Evolutionary conservation across 768 basidiomycete species (phyloP).

Genomic region (Leccinum subgranulosum): DNA sequence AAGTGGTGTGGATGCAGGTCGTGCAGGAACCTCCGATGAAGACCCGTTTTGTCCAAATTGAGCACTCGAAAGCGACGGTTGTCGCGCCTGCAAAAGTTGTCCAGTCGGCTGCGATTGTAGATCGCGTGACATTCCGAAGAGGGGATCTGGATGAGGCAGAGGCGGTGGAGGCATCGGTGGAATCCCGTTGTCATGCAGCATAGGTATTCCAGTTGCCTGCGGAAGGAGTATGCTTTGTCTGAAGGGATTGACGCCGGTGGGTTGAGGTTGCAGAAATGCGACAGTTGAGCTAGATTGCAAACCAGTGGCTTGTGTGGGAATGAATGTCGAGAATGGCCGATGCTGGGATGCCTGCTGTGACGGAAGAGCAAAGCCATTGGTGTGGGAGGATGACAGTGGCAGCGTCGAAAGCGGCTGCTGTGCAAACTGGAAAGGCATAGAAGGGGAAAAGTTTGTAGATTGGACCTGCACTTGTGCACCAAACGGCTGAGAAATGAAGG

Average conservation of each 20-base stretch:
- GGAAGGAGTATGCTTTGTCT: conserved; percentile 72
- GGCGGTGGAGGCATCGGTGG: conserved; percentile 8
- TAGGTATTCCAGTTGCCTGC: conserved; percentile 56
- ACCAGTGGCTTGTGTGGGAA: conserved; percentile 55
- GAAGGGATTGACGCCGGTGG: conserved; percentile 77
- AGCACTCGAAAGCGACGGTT: conserved; percentile 2
- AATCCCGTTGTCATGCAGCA: conserved; percentile 35
- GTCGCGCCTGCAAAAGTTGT: conserved; percentile 10
- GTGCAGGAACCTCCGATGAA: conserved; percentile 39
- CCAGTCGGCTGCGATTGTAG: conserved; percentile 14
- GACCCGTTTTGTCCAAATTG: conserved; percentile 6
- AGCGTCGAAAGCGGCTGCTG: conserved; percentile 20
- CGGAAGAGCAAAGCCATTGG: conserved; percentile 33
- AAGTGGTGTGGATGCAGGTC: conserved; percentile 74
- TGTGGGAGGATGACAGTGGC: conserved; percentile 6
- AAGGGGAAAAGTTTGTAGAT: conserved; percentile 51
- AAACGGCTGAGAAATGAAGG: conserved; percentile 43
- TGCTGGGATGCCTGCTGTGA: conserved; percentile 40
- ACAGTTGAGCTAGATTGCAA: conserved; percentile 38
- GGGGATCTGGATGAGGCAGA: conserved; percentile 5
- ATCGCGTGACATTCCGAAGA: conserved; percentile 10
- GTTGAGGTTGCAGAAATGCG: conserved; percentile 49
- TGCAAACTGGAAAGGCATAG: conserved; percentile 40
- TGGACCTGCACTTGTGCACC: conserved; percentile 47
- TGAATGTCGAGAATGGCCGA: conserved; percentile 51